Percentiles rank a stretch among this genome's conserved stretches.
These are phyloP conservation scores for Clarireedia monteithiana DNA, from an alignment of 2,329 filamentous ascomycete genomes.

Conservation along the genomic window DNA sequence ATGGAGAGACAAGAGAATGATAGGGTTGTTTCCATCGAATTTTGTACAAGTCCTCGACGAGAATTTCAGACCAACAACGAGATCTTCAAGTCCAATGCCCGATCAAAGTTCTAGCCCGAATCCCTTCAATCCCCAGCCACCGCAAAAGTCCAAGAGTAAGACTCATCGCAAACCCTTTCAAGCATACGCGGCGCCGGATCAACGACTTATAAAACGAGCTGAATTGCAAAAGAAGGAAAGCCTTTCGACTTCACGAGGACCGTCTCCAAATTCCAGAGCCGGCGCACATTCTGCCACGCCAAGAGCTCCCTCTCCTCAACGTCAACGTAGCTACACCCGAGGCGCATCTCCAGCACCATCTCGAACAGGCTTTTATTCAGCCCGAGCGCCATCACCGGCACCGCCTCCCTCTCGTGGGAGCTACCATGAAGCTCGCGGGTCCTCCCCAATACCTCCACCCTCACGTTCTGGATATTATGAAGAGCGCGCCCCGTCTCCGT, in stretches of 20 bases:
- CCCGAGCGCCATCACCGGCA: background rate
- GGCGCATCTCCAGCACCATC: conserved; percentile 29
- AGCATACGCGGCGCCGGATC: conserved; percentile 58
- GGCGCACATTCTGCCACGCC: conserved; percentile 18
- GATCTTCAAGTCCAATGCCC: conserved; percentile 46
- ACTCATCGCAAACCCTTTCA: conserved; percentile 61
- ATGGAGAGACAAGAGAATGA: conserved; percentile 79
- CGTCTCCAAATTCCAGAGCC: conserved; percentile 21
- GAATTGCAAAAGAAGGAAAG: conserved; percentile 26
- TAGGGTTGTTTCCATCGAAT: conserved; percentile 93
- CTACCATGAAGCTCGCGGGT: conserved; percentile 31
- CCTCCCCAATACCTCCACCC: conserved; percentile 21
- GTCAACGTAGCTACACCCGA: conserved; percentile 9
- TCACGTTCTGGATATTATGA: conserved; percentile 24
- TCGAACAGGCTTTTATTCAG: background rate
- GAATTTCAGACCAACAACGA: conserved; percentile 68
- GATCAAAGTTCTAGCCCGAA: conserved; percentile 27
- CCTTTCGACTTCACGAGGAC: conserved; percentile 18
- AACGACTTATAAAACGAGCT: conserved; percentile 48
- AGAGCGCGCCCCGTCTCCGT: conserved; percentile 23
- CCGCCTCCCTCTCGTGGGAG: conserved; percentile 21
- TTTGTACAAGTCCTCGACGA: conserved; percentile 88
- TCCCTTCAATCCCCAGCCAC: conserved; percentile 24
- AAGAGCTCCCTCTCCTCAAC: conserved; percentile 25
- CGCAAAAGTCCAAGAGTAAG: conserved; percentile 40